Base-by-base conservation (phyloP, 176 grass and related monocot genomes). In the Microstegium vimineum region DNA sequence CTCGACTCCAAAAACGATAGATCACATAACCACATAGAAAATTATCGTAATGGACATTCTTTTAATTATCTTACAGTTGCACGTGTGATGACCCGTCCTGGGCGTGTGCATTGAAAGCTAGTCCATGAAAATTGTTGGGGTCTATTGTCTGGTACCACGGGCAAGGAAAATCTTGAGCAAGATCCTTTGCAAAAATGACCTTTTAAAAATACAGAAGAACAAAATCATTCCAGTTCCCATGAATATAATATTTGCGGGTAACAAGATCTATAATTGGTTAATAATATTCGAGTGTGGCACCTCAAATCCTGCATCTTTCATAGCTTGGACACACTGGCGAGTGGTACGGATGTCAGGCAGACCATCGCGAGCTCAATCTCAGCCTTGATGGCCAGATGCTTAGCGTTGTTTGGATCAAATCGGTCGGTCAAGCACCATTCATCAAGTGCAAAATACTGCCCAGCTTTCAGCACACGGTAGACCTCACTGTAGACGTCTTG, bases 221-320 rank as follows among this genome's bases (percentile, higher is more conserved):
- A n/a, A n/a, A n/a, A n/a, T n/a, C n/a, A n/a, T n/a, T n/a, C n/a
- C n/a, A 5, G 56, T 22, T 22, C 49, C 0, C 49, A 20, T 22
- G 49, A 54, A 54, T 54, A 22, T 54, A 22, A 8, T 22, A 52
- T 52, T 51, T 51, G 47, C 20, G 47, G 15, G 17, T 22, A 20
- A 8, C 49, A 52, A 22, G 17, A 20, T 52, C 47, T 52, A n/a
- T 54, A 2, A 54, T n/a, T 22, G 49, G 52, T n/a, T 56, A 22
- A 56, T 10, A 56, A 56, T 10, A 56, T n/a, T n/a, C 1, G 7
- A 7, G 20, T 56, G 0, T 23, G 52, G 9, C n/a, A 59, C 56
- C 56, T 59, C 76, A 2, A 91, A 91, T 27, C 85, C 89, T 49
- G 85, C 81, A 72, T 81, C 76, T 51, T 87, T 91, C 62, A 87